phyloP scores from a whole-genome alignment of 768 basidiomycete genomes.

The Cubamyces lactineus region DNA sequence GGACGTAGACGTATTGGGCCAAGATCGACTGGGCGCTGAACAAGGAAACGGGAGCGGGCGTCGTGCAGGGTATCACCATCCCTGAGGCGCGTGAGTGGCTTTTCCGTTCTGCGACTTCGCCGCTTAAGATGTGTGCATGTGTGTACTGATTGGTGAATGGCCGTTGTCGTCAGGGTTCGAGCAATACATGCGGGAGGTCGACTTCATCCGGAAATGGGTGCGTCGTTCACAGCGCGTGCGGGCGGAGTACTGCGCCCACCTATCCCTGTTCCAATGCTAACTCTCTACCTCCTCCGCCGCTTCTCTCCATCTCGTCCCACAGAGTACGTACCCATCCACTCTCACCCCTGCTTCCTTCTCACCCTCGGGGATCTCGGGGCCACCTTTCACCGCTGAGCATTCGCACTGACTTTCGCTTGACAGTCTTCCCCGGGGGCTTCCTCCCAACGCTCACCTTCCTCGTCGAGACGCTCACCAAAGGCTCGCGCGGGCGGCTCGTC shows the following conservation, averaged over 20 bases:
- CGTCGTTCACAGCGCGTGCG: slow-evolving; percentile 27
- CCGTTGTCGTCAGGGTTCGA: slow-evolving; percentile 48
- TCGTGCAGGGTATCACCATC: slow-evolving; percentile 76
- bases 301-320: no score
- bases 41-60: slow-evolving; percentile 57
- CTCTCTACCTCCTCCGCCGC: background rate
- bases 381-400: background rate
- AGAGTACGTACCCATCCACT: background rate
- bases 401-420: background rate
- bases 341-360: background rate
- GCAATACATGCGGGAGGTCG: slow-evolving; percentile 57
- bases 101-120: background rate
- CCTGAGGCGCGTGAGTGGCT: slow-evolving; percentile 63
- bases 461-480: slow-evolving; percentile 50
- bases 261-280: background rate
- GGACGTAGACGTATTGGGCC: slow-evolving; percentile 51
- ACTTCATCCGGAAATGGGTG: slow-evolving; percentile 82
- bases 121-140: background rate
- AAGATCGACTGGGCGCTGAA: slow-evolving; percentile 72
- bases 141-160: background rate
- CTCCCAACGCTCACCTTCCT: slow-evolving; percentile 67
- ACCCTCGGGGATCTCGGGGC: background rate
- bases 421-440: slow-evolving; percentile 74
- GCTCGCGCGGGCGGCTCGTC: slow-evolving; percentile 56
- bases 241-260: background rate